Evolutionary conservation across 495 filamentous ascomycete genomes (phyloP).

Genomic region (Hyphodiscus hymeniophilus): DNA sequence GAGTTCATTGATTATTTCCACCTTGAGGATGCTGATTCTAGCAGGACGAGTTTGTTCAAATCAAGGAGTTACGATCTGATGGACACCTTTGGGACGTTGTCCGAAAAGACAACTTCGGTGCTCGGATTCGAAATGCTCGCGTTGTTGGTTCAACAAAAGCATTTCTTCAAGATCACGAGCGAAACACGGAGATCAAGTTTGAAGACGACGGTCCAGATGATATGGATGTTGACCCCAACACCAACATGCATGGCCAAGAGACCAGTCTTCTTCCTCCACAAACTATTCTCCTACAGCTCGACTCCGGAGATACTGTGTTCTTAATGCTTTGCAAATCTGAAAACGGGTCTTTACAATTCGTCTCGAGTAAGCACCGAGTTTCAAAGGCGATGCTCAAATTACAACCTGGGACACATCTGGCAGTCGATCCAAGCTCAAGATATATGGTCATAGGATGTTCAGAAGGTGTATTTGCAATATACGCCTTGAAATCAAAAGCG

Average conservation of each 20-base stretch:
- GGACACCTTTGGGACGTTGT: conserved; percentile 61
- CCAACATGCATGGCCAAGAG: not conserved
- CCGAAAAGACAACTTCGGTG: conserved; percentile 66
- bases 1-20: not conserved
- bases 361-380: conserved; percentile 49
- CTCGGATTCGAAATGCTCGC: conserved; percentile 55
- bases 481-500: conserved; percentile 45
- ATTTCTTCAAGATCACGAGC: conserved; percentile 11
- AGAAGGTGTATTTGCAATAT: conserved; percentile 44
- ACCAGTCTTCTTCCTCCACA: conserved; percentile 56
- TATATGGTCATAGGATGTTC: conserved; percentile 38
- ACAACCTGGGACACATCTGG: conserved; percentile 66
- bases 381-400: conserved; percentile 44
- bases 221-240: conserved; percentile 16
- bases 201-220: conserved; percentile 23
- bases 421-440: conserved; percentile 64
- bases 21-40: conserved; percentile 20
- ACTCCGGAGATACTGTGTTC: conserved; percentile 61
- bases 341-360: conserved; percentile 45
- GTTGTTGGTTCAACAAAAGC: conserved; percentile 35
- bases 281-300: conserved; percentile 63
- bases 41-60: conserved; percentile 57
- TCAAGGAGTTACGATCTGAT: conserved; percentile 57
- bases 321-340: conserved; percentile 47
- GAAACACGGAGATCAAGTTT: conserved; percentile 23